These are phyloP conservation scores for Mortierella sp. DNA, from an alignment of 371 early-diverging fungal genomes.

Conservation along the genomic window DNA sequence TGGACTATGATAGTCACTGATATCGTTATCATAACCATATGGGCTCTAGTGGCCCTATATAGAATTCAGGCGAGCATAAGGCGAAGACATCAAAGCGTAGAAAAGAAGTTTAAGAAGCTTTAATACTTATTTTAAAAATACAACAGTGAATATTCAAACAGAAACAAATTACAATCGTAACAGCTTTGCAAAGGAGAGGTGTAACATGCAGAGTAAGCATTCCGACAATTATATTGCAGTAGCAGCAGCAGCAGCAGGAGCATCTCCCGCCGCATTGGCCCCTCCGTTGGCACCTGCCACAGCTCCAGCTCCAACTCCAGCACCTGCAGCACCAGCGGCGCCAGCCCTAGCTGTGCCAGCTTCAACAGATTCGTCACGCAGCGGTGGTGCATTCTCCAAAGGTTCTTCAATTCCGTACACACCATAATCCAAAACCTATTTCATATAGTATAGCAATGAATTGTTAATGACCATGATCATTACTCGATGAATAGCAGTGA, in stretches of 20 bases:
- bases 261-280: not conserved
- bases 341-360: conserved; percentile 12
- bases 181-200: not conserved
- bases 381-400: conserved; percentile 44
- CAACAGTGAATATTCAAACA: conserved; percentile 3
- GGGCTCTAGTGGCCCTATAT: conserved; percentile 14
- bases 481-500: not conserved
- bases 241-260: not conserved
- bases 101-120: conserved; percentile 1
- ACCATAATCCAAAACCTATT: conserved; percentile 63
- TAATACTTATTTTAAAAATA: conserved; percentile 5
- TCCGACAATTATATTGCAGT: not conserved
- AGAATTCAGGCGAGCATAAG: not conserved
- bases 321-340: conserved; percentile 13
- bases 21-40: conserved; percentile 14
- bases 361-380: conserved; percentile 45
- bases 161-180: not conserved
- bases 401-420: conserved; percentile 62
- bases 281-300: conserved; percentile 7
- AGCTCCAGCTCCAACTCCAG: conserved; percentile 10
- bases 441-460: not conserved
- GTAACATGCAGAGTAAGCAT: not conserved
- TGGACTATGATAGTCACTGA: conserved; percentile 40
- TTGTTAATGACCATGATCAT: not conserved
- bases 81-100: not conserved